phyloP scores from a whole-genome alignment of 140 eudicot species.

The Oenanthe javanica region DNA sequence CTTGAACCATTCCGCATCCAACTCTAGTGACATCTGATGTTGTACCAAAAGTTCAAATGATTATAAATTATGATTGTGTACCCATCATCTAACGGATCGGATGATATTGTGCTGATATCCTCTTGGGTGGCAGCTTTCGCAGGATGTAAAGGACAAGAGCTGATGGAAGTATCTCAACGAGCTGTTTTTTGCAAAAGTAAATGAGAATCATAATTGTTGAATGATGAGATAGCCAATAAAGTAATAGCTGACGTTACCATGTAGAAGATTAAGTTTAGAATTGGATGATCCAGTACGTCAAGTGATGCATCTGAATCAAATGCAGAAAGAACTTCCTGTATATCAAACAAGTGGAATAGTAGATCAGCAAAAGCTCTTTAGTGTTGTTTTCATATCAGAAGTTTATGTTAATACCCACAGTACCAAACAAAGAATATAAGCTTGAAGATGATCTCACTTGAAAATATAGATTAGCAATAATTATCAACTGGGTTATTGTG shows the following conservation, averaged over 20 bases:
- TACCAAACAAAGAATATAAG: background rate
- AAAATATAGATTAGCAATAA: background rate
- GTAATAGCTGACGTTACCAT: constrained; percentile 35
- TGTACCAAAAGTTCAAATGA: background rate
- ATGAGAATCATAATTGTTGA: background rate
- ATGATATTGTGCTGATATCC: constrained; percentile 74
- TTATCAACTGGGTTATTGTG: background rate
- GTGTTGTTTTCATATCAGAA: background rate
- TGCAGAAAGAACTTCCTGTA: constrained; percentile 77
- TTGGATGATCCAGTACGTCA: constrained; percentile 78
- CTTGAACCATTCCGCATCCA: constrained; percentile 6
- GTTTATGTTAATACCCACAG: background rate
- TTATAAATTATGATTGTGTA: background rate
- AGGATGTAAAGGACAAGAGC: constrained; percentile 84
- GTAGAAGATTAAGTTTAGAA: constrained; percentile 70
- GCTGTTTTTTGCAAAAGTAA: constrained; percentile 34
- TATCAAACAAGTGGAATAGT: background rate
- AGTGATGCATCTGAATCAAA: constrained; percentile 77
- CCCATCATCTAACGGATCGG: constrained; percentile 49
- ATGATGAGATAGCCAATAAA: background rate
- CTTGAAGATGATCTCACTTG: background rate
- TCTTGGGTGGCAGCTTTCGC: constrained; percentile 82
- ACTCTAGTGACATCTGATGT: constrained; percentile 16
- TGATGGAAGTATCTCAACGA: constrained; percentile 93
- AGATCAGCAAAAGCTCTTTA: background rate